Evolutionary conservation across 148 eudicot genomes (phyloP).

Genomic region (Simmondsia chinensis): DNA sequence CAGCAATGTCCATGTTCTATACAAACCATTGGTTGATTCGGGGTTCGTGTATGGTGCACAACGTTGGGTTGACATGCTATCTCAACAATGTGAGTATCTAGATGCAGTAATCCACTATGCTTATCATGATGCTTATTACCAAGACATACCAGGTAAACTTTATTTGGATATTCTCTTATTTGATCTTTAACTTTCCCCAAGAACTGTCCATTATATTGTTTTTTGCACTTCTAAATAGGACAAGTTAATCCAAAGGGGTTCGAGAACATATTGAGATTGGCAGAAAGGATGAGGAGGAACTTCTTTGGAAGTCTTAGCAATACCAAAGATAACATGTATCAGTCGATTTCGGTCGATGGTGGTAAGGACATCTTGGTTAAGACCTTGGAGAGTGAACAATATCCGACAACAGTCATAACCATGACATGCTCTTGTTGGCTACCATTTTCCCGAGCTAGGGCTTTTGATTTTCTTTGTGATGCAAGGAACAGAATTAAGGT

Average conservation of each 20-base stretch:
- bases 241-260: constrained; percentile 6
- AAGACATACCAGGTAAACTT: too few relatives aligned
- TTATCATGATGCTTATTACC: neutral
- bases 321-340: constrained; percentile 22
- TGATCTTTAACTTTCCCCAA: too few relatives aligned
- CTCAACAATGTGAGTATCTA: constrained; percentile 18
- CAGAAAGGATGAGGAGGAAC: constrained; percentile 36
- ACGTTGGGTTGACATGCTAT: constrained; percentile 41
- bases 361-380: constrained; percentile 29
- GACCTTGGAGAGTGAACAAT: constrained; percentile 20
- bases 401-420: constrained; percentile 16
- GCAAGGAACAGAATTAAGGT: constrained; percentile 29
- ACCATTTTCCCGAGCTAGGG: constrained; percentile 16
- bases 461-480: constrained; percentile 24
- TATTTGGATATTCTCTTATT: too few relatives aligned
- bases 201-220: too few relatives aligned
- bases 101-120: constrained; percentile 9
- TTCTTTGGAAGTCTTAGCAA: constrained; percentile 24
- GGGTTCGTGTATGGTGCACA: constrained; percentile 34
- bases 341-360: constrained; percentile 15
- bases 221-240: too few relatives aligned
- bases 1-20: constrained; percentile 10
- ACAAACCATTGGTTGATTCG: constrained; percentile 14
- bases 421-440: constrained; percentile 31
- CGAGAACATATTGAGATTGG: constrained; percentile 25